Evolutionary conservation across 1,139 yeast species (phyloP).

Genomic region (Suhomyces kunorum): DNA sequence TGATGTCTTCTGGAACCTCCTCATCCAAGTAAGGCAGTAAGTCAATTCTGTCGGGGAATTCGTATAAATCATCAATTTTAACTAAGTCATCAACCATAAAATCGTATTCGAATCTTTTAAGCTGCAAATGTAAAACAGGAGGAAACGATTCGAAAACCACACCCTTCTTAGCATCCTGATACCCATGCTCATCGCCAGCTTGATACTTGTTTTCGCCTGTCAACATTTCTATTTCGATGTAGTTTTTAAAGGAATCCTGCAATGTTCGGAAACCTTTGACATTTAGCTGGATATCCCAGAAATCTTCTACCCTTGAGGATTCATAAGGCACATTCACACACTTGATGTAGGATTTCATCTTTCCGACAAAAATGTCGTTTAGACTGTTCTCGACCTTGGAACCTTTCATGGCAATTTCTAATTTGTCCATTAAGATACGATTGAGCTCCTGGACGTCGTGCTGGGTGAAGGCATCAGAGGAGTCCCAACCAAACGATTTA

Average conservation of each 20-base stretch:
- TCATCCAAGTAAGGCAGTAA: constrained; percentile 76
- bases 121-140: constrained; percentile 86
- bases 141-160: constrained; percentile 91
- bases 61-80: constrained; percentile 89
- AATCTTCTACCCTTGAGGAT: constrained; percentile 88
- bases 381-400: constrained; percentile 79
- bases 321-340: constrained; percentile 96
- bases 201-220: constrained; percentile 96
- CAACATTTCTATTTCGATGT: constrained; percentile 83
- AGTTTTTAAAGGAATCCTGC: constrained; percentile 76
- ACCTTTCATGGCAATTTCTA: constrained; percentile 91
- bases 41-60: constrained; percentile 83
- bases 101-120: constrained; percentile 93
- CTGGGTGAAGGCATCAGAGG: constrained; percentile 93
- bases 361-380: constrained; percentile 88
- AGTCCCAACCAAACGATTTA: constrained; percentile 95
- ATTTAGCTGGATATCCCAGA: constrained; percentile 96
- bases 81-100: constrained; percentile 86
- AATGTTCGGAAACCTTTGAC: constrained; percentile 80
- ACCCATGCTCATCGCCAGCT: constrained; percentile 81
- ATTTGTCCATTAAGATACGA: constrained; percentile 90
- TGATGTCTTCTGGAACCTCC: constrained; percentile 43
- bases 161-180: constrained; percentile 96
- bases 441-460: constrained; percentile 97
- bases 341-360: constrained; percentile 91